Evolutionary conservation across 1,139 yeast species (phyloP).

Genomic region (Yamadazyma diddensiae): DNA sequence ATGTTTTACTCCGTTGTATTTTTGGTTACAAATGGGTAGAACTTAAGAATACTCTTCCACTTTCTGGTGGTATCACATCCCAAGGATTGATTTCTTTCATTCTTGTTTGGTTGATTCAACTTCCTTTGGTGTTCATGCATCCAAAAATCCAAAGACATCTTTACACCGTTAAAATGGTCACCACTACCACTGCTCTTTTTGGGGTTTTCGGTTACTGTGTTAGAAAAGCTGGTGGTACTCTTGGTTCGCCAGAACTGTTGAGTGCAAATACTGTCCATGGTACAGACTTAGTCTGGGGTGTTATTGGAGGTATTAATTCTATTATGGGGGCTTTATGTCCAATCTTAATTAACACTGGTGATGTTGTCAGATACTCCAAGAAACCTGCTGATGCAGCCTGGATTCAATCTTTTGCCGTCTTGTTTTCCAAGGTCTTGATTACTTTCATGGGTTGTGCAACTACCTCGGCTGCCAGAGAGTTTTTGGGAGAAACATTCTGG

Average conservation of each 20-base stretch:
- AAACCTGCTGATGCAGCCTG: slow-evolving; percentile 13
- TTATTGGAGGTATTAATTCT: slow-evolving; percentile 11
- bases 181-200: slow-evolving; percentile 9
- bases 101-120: slow-evolving; percentile 10
- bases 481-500: slow-evolving; percentile 12
- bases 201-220: slow-evolving; percentile 13
- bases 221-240: slow-evolving; percentile 13
- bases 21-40: slow-evolving; percentile 12
- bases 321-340: slow-evolving; percentile 15
- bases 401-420: slow-evolving; percentile 13
- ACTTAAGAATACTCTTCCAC: slow-evolving; percentile 7
- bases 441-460: slow-evolving; percentile 14
- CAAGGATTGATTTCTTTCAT: slow-evolving; percentile 9
- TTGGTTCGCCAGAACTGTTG: slow-evolving; percentile 13
- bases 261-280: slow-evolving; percentile 9
- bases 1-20: slow-evolving; percentile 10
- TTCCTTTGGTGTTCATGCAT: slow-evolving; percentile 11
- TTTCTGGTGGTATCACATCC: slow-evolving; percentile 9
- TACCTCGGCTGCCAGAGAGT: slow-evolving; percentile 13
- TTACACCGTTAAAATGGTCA: slow-evolving; percentile 8
- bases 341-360: slow-evolving; percentile 12
- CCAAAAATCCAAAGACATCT: slow-evolving; percentile 10
- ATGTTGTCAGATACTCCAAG: slow-evolving; percentile 12
- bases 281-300: slow-evolving; percentile 12
- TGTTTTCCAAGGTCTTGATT: slow-evolving; percentile 11